Evolutionary conservation across 2,329 filamentous ascomycete genomes (phyloP), one percentile per base, ranked within the genome.

Genomic region (Calonectria multiphialidica): DNA sequence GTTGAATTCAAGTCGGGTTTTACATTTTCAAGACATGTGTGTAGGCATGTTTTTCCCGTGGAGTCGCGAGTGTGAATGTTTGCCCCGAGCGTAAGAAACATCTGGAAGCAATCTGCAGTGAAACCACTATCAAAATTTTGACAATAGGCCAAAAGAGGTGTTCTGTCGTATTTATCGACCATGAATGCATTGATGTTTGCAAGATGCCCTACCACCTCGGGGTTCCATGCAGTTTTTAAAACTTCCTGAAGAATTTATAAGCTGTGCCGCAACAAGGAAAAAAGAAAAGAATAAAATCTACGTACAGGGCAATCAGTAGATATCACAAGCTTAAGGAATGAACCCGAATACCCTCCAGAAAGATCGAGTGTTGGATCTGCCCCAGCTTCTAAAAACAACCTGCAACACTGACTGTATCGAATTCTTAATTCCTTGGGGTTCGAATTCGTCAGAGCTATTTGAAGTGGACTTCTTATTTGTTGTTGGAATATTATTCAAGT

Each of bases 311-410:
- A 23, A 66, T 10, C 15, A n/a, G n/a, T n/a, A n/a, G n/a, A n/a
- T n/a, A n/a, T n/a, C n/a, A n/a, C n/a, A n/a, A n/a, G n/a, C n/a
- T n/a, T n/a, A n/a, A n/a, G n/a, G n/a, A n/a, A n/a, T n/a, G n/a
- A n/a, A n/a, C n/a, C n/a, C n/a, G n/a, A n/a, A n/a, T n/a, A n/a
- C n/a, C n/a, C n/a, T n/a, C n/a, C n/a, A n/a, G n/a, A n/a, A n/a
- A n/a, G n/a, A n/a, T 45, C 2, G 8, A 66, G 15, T 6, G 67
- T 57, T 35, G 70, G 70, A 23, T 72, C 63, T n/a, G 66, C 74
- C 10, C 68, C 71, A 1, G 72, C 72, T 9, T 65, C 49, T 1
- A 75, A 12, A 25, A 76, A 42, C 4, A 71, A 33, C n/a, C 15
- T 69, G 13, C 65, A 61, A 3, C 71, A 70, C 12, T 66, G 55